These are phyloP conservation scores for Trichoderma brevicompactum DNA, from an alignment of 2,329 filamentous ascomycete genomes.

Conservation along the genomic window DNA sequence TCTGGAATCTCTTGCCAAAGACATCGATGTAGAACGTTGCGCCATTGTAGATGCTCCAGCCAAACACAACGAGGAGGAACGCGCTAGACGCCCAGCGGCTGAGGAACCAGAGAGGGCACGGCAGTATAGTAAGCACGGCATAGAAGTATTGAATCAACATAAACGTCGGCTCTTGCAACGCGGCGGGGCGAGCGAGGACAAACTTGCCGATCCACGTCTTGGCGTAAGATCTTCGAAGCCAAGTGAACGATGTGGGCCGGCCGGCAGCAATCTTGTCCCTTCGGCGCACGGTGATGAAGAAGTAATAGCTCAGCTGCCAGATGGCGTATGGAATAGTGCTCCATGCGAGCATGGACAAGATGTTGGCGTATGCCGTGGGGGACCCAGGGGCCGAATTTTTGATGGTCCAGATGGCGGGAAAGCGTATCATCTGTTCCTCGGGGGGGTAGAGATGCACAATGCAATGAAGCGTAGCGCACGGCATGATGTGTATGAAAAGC, in stretches of 20 bases:
- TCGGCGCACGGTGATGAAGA: slow-evolving; percentile 93
- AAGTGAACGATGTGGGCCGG: slow-evolving; percentile 94
- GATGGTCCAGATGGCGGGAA: slow-evolving; percentile 85
- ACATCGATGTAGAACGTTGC: slow-evolving; percentile 98
- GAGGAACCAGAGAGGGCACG: slow-evolving; percentile 94
- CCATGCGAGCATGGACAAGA: slow-evolving; percentile 89
- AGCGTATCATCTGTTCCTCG: slow-evolving; percentile 68
- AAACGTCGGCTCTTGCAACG: slow-evolving; percentile 84
- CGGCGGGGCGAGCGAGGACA: slow-evolving; percentile 75
- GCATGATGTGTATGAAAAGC: slow-evolving; percentile 99
- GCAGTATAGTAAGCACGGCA: slow-evolving; percentile 89
- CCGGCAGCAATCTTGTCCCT: slow-evolving; percentile 94
- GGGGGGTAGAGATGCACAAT: slow-evolving; percentile 79
- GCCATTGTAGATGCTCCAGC: slow-evolving; percentile 95
- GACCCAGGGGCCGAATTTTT: slow-evolving; percentile 70
- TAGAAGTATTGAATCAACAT: slow-evolving; percentile 96
- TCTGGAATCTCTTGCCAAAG: slow-evolving; percentile 95
- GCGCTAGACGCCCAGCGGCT: slow-evolving; percentile 76
- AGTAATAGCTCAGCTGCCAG: slow-evolving; percentile 93
- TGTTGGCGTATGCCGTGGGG: slow-evolving; percentile 75
- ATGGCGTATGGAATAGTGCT: slow-evolving; percentile 88
- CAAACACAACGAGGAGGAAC: slow-evolving; percentile 83
- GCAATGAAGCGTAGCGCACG: slow-evolving; percentile 89
- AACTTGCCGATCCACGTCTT: slow-evolving; percentile 87
- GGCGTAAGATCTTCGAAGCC: slow-evolving; percentile 89